These are phyloP conservation scores for Aspergillus nanangensis DNA, from an alignment of 495 filamentous ascomycete genomes.

Conservation along the genomic window DNA sequence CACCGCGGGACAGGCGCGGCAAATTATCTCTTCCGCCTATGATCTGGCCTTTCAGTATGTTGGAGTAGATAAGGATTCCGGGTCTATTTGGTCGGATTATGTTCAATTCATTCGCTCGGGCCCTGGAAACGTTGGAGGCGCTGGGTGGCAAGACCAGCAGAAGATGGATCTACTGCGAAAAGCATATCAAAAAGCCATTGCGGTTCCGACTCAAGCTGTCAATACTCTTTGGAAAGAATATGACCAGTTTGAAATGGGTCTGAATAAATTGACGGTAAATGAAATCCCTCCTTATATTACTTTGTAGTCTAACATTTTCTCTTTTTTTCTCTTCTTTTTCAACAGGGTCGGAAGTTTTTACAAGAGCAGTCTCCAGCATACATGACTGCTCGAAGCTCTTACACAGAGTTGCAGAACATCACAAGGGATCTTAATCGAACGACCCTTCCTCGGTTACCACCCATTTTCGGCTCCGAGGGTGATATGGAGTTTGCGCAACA, in stretches of 20 bases:
- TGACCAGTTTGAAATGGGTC: constrained; percentile 84
- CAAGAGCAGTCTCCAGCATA: constrained; percentile 88
- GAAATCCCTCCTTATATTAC: constrained; percentile 1
- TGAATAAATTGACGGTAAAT: constrained; percentile 82
- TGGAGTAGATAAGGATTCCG: constrained; percentile 88
- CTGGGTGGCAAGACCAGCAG: constrained; percentile 90
- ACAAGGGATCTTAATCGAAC: constrained; percentile 73
- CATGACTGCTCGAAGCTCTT: constrained; percentile 86
- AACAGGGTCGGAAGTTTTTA: constrained; percentile 81
- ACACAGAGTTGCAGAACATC: constrained; percentile 78
- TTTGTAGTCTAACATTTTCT: neutral
- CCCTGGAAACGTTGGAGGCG: constrained; percentile 79
- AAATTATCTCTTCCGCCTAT: constrained; percentile 75
- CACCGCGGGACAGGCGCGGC: constrained; percentile 65
- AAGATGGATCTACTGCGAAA: constrained; percentile 94
- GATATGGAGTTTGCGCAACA: constrained; percentile 81
- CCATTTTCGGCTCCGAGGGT: constrained; percentile 79
- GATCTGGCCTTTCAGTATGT: constrained; percentile 87
- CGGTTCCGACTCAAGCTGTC: constrained; percentile 73
- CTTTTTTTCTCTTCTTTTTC: neutral
- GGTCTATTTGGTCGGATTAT: constrained; percentile 88
- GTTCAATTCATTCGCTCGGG: constrained; percentile 82
- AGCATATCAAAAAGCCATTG: constrained; percentile 84
- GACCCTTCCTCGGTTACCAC: constrained; percentile 75
- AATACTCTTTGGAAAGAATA: constrained; percentile 94